Base-by-base conservation (phyloP, 2,329 filamentous ascomycete species). In the Cladophialophora carrionii region DNA sequence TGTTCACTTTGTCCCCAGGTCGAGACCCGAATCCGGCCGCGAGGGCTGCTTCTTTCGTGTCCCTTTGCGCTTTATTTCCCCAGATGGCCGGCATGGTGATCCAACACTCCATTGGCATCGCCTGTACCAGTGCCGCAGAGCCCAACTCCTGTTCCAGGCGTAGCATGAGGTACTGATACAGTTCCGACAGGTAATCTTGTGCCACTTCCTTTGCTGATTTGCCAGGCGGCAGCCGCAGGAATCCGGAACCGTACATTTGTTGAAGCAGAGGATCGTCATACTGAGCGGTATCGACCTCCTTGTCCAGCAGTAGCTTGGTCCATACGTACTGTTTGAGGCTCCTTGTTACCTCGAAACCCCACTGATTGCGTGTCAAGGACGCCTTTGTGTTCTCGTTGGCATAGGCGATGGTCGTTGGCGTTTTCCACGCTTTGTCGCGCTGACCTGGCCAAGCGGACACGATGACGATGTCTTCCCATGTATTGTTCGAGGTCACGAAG, bases 241-340 rank as follows among this genome's bases (percentile, higher is more conserved):
- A 63, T 0, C 69, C 69, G 7, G 58, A 53, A 8, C 59, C 55
- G 1, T 59, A 57, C 7, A 62, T 60, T 1, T 57, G 29, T 10
- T 65, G 59, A 2, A 72, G 48, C 3, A 62, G 57, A 26, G 59
- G 55, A 49, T 71, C 71, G 48, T 74, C 73, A 56, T 68, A 71
- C n/a, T 71, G 55, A 0, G 71, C 67, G 0, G 63, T n/a, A 9
- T 65, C 54, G 1, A 54, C 64, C 20, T 68, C 59, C 12, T 61
- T 34, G 41, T 74, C 74, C 1, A 76, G 66, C 5, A 73, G 61
- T 10, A 75, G 64, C 59, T 76, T 76, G n/a, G 71, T 73, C 74
- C 74, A 75, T 0, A 68, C 68, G 57, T 72, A 75, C 9, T 66
- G 34, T 14, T 61, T 70, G 70, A 72, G 71, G 5, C 66, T 69